phyloP scores from a whole-genome alignment of 768 basidiomycete species.

The Mycena amicta region DNA sequence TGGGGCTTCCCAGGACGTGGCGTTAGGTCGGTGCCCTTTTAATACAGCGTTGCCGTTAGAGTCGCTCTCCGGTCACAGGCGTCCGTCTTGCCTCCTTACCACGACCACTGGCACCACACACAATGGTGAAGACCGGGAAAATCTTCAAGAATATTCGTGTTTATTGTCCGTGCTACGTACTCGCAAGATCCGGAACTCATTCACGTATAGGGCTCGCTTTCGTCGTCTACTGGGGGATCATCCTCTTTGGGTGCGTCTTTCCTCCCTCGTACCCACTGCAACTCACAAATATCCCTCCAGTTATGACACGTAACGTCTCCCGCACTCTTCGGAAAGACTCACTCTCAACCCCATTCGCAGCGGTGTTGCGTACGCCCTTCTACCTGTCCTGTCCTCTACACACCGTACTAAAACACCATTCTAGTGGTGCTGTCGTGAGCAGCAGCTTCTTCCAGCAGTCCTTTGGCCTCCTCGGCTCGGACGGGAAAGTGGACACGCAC shows the following conservation, averaged over 20 bases:
- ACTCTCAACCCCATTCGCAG: constrained; percentile 7
- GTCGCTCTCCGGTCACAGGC: neutral
- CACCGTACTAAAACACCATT: neutral
- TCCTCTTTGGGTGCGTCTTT: constrained; percentile 61
- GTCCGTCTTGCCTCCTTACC: constrained; percentile 1
- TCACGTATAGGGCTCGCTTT: constrained; percentile 63
- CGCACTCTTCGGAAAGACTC: neutral
- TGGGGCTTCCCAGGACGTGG: neutral
- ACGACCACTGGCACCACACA: constrained; percentile 4
- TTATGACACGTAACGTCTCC: constrained; percentile 68
- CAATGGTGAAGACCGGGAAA: no score
- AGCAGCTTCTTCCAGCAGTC: constrained; percentile 60
- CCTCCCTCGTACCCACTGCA: neutral
- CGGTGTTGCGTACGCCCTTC: constrained; percentile 44
- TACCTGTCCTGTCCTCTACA: neutral
- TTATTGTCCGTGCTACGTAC: constrained; percentile 50
- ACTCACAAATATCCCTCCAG: constrained; percentile 11
- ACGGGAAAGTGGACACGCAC: constrained; percentile 43
- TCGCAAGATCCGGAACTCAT: neutral
- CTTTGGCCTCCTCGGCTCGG: constrained; percentile 57
- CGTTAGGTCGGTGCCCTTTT: neutral
- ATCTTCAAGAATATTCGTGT: constrained; percentile 62
- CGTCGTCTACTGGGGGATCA: constrained; percentile 75
- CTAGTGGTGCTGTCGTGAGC: constrained; percentile 71
- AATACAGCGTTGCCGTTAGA: neutral